A percentile compares a stretch with the other conserved stretches of the same genome.
Evolutionary conservation across 495 filamentous ascomycete species (phyloP).

Genomic region (Daldinia vernicosa): DNA sequence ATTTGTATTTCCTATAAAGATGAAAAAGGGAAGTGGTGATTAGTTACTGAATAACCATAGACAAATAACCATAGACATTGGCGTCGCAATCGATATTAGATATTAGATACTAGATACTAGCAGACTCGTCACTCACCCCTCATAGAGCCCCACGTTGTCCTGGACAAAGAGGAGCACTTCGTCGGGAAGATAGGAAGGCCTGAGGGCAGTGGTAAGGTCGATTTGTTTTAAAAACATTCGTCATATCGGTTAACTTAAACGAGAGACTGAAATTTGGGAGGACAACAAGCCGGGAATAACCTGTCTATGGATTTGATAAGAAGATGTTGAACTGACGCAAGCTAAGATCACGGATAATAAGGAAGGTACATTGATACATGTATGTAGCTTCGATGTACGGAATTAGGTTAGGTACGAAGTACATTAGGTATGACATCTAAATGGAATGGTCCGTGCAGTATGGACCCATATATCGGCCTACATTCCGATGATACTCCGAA

Average conservation of each 20-base stretch:
- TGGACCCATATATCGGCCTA: not conserved
- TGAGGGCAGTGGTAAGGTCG: slow-evolving; percentile 93
- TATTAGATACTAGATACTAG: no score
- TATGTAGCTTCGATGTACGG: not conserved
- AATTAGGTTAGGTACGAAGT: not conserved
- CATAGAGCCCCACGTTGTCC: slow-evolving; percentile 95
- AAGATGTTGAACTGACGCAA: slow-evolving; percentile 10
- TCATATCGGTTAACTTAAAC: slow-evolving; percentile 53
- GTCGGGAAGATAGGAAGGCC: slow-evolving; percentile 88
- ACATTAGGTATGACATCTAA: not conserved
- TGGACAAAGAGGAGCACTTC: slow-evolving; percentile 93
- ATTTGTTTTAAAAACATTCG: slow-evolving; percentile 96
- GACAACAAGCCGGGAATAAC: not conserved
- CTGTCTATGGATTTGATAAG: not conserved
- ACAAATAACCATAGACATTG: slow-evolving; percentile 1
- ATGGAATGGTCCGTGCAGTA: not conserved
- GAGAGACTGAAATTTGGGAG: not conserved
- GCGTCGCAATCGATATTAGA: slow-evolving; percentile 7
- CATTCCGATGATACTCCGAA: not conserved
- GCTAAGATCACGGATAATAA: slow-evolving; percentile 3
- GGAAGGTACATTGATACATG: slow-evolving; percentile 1
- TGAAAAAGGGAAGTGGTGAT: slow-evolving; percentile 14
- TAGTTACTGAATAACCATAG: slow-evolving; percentile 27
- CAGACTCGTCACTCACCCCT: slow-evolving; percentile 87
- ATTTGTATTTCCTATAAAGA: slow-evolving; percentile 82